Base-by-base conservation (phyloP, 768 basidiomycete species). In the Lactarius hatsudake region DNA sequence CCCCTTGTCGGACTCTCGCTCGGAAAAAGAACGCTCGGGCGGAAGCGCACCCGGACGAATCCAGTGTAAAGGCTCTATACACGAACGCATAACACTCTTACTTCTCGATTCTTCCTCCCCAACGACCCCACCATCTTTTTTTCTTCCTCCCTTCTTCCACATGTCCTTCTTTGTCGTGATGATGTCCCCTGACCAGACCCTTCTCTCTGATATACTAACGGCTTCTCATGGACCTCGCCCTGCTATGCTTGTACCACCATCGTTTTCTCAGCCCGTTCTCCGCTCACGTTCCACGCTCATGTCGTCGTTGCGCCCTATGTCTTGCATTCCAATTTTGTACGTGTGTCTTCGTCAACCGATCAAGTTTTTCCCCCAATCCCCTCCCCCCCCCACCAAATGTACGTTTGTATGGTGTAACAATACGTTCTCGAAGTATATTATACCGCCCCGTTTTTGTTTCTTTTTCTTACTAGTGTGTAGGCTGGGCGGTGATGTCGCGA, bases 1-100 rank as follows among this genome's bases (percentile, higher is more conserved):
- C 61, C 65, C 61, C 2, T 26, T 67, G n/a, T 69, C 68, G n/a
- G 68, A 69, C 58, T 69, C 68, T 26, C 68, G 68, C 13, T 67
- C 66, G 13, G 66, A 67, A 40, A 67, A 38, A 56, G 66, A 67
- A 54, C 66, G 66, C 42, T 55, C 28, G 53, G 62, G 30, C 66
- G 66, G 34, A 67, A 67, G 51, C 66, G 66, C 10, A 56, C 66
- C 66, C 66, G 66, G 32, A 67, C 66, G 66, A 62, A 62, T 20
- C 58, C 58, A 42, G 62, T 67, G 62, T 67, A 64, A 67, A 42
- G 42, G 43, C 38, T 26, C 59, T 40, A 42, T 58, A 43, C 53
- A 61, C 30, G 66, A 62, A 63, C 62, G 26, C 53, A 59, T 58
- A 36, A 36, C 55, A 51, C n/a, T 51, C 23, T 13, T 28, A 53